Percentiles rank a stretch among this genome's conserved stretches.
Conservation (phyloP, 2,329 filamentous ascomycete species). For the Myotisia sp. region DNA sequence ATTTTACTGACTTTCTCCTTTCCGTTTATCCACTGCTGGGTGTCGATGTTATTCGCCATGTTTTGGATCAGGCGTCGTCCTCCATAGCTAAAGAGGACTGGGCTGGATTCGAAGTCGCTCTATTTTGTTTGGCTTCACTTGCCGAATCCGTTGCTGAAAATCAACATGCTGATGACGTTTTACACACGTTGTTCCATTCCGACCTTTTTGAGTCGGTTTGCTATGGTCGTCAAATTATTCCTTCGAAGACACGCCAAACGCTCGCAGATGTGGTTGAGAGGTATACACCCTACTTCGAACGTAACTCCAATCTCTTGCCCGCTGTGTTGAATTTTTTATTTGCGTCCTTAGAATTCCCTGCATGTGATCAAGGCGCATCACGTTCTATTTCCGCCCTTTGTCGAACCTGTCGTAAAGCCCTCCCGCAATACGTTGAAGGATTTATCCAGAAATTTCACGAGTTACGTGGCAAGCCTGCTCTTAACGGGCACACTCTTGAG, state of each 20-base stretch:
- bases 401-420: constrained; percentile 29
- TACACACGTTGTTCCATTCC: constrained; percentile 29
- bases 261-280: constrained; percentile 31
- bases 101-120: constrained; percentile 31
- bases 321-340: constrained; percentile 32
- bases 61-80: constrained; percentile 24
- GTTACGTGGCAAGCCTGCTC: constrained; percentile 25
- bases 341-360: constrained; percentile 28
- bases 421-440: constrained; percentile 28
- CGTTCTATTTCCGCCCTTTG: constrained; percentile 31
- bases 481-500: constrained; percentile 26
- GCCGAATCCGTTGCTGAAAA: constrained; percentile 34
- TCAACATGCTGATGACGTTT: constrained; percentile 26
- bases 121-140: constrained; percentile 31
- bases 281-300: constrained; percentile 32
- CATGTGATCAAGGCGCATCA: constrained; percentile 29
- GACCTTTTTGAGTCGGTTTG: constrained; percentile 24
- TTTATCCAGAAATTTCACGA: constrained; percentile 30
- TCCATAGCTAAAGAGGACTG: constrained; percentile 25
- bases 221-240: constrained; percentile 19
- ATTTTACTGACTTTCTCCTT: constrained; percentile 33
- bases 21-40: constrained; percentile 32
- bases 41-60: constrained; percentile 27
- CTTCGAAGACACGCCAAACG: constrained; percentile 27
- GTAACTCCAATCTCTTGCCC: constrained; percentile 27